These are phyloP conservation scores for Fusarium chaquense DNA, from an alignment of 2,329 filamentous ascomycete genomes.

Conservation along the genomic window DNA sequence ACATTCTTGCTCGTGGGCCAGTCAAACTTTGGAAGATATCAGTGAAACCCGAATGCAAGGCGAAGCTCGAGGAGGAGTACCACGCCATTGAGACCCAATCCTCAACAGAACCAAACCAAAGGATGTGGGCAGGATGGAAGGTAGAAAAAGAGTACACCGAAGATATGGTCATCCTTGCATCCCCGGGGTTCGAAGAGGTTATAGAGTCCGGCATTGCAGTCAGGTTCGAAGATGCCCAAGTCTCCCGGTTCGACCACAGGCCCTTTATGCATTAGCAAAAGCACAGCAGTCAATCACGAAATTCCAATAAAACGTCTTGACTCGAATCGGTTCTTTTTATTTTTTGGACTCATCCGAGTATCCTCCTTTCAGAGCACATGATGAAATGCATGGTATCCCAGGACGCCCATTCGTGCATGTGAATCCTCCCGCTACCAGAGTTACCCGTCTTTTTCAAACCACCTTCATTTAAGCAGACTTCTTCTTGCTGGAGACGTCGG, in stretches of 20 bases:
- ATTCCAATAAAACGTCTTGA: slow-evolving; percentile 35
- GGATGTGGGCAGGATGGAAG: slow-evolving; percentile 57
- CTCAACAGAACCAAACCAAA: slow-evolving; percentile 48
- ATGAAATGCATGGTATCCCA: slow-evolving; percentile 67
- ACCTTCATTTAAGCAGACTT: slow-evolving; percentile 44
- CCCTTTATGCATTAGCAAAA: slow-evolving; percentile 42
- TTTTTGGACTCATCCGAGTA: slow-evolving; percentile 55
- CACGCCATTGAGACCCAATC: slow-evolving; percentile 50
- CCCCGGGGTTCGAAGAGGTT: slow-evolving; percentile 53
- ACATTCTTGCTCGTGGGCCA: slow-evolving; percentile 42
- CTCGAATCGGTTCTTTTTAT: slow-evolving; percentile 53
- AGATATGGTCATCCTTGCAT: slow-evolving; percentile 58
- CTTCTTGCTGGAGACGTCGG: slow-evolving; percentile 68
- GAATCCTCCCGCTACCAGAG: slow-evolving; percentile 51
- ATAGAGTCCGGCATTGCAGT: slow-evolving; percentile 47
- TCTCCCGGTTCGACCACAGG: slow-evolving; percentile 43
- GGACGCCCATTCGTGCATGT: slow-evolving; percentile 65
- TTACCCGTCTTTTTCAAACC: slow-evolving; percentile 44
- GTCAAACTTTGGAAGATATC: slow-evolving; percentile 55
- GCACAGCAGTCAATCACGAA: slow-evolving; percentile 28
- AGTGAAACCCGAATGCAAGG: slow-evolving; percentile 49
- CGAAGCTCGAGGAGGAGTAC: slow-evolving; percentile 53
- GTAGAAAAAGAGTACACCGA: slow-evolving; percentile 54
- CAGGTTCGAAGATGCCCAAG: slow-evolving; percentile 33
- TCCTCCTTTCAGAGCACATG: slow-evolving; percentile 56